Percentiles rank a stretch among this genome's conserved stretches.
Conservation (phyloP, 139 green algal species). For the Astrephomene gubernaculifera region DNA sequence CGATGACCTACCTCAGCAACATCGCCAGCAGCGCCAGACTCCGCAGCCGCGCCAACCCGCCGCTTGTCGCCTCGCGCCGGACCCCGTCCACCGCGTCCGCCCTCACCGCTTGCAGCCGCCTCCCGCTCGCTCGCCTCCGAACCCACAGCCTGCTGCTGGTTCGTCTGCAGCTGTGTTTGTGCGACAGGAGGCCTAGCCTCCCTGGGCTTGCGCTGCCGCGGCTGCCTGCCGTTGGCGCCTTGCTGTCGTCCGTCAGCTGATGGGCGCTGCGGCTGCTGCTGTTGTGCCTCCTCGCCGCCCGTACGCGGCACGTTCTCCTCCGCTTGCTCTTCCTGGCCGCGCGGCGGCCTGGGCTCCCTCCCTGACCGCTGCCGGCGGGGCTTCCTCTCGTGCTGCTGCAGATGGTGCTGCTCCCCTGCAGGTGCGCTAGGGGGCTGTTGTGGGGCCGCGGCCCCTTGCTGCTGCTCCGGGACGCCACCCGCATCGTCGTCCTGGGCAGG, state of each 20-base stretch:
- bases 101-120: neutral
- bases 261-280: neutral
- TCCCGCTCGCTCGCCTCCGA: neutral
- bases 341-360: neutral
- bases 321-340: neutral
- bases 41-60: neutral
- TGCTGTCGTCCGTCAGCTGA: neutral
- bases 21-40: neutral
- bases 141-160: neutral
- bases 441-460: neutral
- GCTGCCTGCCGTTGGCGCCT: neutral
- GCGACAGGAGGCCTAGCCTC: neutral
- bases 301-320: too few species aligned
- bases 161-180: neutral
- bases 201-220: constrained; percentile 5
- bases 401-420: neutral
- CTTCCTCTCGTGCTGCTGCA: neutral
- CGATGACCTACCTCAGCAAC: too few species aligned
- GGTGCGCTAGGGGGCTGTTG: neutral
- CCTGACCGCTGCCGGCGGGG: neutral
- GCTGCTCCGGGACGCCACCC: neutral
- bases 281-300: too few species aligned
- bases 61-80: neutral
- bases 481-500: neutral
- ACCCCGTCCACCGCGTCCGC: neutral